Conservation (phyloP, 306 rosid species). For the Vigna radiata region DNA sequence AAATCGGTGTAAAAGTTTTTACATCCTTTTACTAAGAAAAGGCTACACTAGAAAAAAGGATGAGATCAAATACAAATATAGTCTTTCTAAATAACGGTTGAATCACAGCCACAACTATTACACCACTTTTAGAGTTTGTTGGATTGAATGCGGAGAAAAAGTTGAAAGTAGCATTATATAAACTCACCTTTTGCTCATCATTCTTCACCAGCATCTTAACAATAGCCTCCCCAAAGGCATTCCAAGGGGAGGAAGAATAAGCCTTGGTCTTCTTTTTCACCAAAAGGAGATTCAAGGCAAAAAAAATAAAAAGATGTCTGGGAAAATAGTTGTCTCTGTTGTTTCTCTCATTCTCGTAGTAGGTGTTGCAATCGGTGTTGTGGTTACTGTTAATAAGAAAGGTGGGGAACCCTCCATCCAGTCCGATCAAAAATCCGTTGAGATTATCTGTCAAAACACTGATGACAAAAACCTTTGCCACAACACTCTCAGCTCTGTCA, state of each 20-base stretch:
- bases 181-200: background rate
- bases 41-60: no score
- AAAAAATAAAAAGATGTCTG: slow-evolving; percentile 41
- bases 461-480: slow-evolving; percentile 57
- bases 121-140: background rate
- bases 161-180: slow-evolving; percentile 24
- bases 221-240: background rate
- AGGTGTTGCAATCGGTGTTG: slow-evolving; percentile 65
- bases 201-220: background rate
- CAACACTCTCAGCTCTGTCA: slow-evolving; percentile 44
- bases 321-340: slow-evolving; percentile 53
- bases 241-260: slow-evolving; percentile 21
- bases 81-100: no score
- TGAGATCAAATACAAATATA: no score
- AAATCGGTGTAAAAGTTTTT: no score
- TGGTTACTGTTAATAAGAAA: slow-evolving; percentile 44
- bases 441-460: slow-evolving; percentile 50
- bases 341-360: slow-evolving; percentile 68
- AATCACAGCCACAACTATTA: background rate
- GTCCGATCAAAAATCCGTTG: slow-evolving; percentile 44
- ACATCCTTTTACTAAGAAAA: no score
- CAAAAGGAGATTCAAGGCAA: background rate
- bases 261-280: background rate
- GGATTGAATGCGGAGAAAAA: background rate
- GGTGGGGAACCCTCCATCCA: background rate